These are phyloP conservation scores for Elaphomyces granulatus DNA, from an alignment of 495 filamentous ascomycete species.

Conservation along the genomic window DNA sequence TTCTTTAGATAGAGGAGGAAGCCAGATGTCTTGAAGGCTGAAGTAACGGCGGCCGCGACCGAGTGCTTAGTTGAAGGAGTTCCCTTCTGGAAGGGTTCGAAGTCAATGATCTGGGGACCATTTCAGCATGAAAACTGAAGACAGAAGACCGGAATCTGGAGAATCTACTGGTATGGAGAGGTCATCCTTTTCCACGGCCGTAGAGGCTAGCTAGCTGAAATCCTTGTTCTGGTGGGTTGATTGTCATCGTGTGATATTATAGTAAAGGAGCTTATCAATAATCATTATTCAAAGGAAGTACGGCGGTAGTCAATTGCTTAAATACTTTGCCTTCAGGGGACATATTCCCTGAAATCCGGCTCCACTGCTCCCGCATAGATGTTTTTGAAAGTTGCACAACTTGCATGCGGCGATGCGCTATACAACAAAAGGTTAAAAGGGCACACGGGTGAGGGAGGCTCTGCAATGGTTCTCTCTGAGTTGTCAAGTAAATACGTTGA, in stretches of 20 bases:
- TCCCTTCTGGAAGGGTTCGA: conserved; percentile 56
- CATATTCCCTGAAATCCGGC: too few species aligned
- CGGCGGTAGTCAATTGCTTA: too few species aligned
- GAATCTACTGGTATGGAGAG: conserved; percentile 54
- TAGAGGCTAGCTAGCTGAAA: conserved; percentile 11
- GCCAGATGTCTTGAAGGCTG: conserved; percentile 72
- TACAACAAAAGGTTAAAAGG: too few species aligned
- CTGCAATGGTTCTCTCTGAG: too few species aligned
- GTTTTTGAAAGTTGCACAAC: too few species aligned
- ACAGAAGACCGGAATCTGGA: background rate
- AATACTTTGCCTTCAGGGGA: too few species aligned
- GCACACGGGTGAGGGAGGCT: too few species aligned
- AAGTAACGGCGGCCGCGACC: conserved; percentile 55
- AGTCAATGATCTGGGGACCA: conserved; percentile 65
- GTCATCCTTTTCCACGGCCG: conserved; percentile 50
- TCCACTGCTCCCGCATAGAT: too few species aligned
- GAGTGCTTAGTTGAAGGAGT: conserved; percentile 44
- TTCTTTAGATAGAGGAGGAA: conserved; percentile 89
- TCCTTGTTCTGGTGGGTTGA: background rate
- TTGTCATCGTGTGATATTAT: background rate
- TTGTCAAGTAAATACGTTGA: too few species aligned
- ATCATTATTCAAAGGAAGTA: too few species aligned
- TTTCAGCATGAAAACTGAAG: background rate
- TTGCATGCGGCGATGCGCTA: too few species aligned
- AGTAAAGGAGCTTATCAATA: too few species aligned